Conservation (phyloP, 495 filamentous ascomycete species). For the Penicillium turbatum region DNA sequence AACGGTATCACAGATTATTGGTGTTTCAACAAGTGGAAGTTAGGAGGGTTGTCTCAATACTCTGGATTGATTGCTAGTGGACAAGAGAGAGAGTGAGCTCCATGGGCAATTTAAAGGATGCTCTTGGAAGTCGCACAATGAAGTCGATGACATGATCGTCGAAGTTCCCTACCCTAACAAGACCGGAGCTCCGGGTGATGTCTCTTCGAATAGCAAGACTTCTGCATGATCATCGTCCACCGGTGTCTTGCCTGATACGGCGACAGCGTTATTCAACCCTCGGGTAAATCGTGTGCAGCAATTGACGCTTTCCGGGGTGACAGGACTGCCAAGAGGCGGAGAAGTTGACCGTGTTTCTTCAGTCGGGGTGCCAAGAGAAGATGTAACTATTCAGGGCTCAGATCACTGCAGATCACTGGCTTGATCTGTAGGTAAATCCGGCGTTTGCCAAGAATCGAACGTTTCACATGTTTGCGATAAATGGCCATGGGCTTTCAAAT, state of each 20-base stretch:
- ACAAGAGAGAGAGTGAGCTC: neutral
- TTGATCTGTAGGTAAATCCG: neutral
- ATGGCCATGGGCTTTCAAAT: neutral
- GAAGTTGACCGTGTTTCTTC: neutral
- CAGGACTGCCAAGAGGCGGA: neutral
- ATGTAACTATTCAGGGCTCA: conserved; percentile 1
- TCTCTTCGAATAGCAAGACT: too few relatives aligned
- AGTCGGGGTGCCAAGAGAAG: neutral
- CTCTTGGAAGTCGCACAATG: neutral
- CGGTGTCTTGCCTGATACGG: neutral
- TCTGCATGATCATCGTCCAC: too few relatives aligned
- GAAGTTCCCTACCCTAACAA: neutral
- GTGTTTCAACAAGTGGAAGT: neutral
- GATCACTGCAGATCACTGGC: neutral
- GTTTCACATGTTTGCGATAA: neutral
- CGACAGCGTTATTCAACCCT: neutral
- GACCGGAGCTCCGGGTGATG: too few relatives aligned
- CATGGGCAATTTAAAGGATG: neutral
- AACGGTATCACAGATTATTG: neutral
- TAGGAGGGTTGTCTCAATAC: neutral
- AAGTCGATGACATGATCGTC: neutral
- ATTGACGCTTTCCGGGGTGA: neutral
- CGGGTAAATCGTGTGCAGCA: neutral
- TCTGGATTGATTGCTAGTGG: neutral
- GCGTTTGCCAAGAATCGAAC: neutral